These are phyloP conservation scores for Claviceps fusiformis DNA, from an alignment of 2,329 filamentous ascomycete genomes.

Conservation along the genomic window DNA sequence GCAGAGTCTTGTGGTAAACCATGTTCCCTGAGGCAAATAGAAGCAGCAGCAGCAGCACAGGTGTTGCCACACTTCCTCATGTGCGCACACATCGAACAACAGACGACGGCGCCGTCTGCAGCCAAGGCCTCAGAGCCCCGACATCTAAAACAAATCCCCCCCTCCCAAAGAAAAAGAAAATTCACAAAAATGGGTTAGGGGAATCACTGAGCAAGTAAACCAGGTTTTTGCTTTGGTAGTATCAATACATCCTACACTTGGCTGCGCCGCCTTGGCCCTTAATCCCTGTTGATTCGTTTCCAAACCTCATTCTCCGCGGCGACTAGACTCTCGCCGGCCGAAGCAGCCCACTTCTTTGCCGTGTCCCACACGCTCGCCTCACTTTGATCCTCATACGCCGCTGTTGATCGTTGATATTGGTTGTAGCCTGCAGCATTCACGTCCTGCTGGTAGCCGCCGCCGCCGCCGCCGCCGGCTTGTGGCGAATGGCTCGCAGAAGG, in stretches of 20 bases:
- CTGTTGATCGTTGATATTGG: slow-evolving; percentile 30
- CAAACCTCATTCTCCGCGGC: slow-evolving; percentile 49
- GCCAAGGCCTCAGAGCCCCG: slow-evolving; percentile 14
- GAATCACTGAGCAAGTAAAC: neutral
- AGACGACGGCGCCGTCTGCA: neutral
- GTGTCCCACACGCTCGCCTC: slow-evolving; percentile 39
- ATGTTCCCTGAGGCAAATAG: neutral
- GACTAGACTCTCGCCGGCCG: slow-evolving; percentile 42
- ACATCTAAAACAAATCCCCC: neutral
- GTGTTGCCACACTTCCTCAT: neutral
- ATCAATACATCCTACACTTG: neutral
- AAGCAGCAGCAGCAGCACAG: neutral
- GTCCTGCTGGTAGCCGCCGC: slow-evolving; percentile 41
- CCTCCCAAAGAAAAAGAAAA: no score
- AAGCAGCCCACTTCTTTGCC: slow-evolving; percentile 43
- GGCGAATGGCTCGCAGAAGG: slow-evolving; percentile 24
- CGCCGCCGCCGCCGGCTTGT: slow-evolving; percentile 26
- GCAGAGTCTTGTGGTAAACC: neutral
- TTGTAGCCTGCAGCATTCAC: slow-evolving; percentile 36
- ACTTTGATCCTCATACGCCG: slow-evolving; percentile 13
- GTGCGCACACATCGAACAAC: neutral
- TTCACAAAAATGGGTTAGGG: neutral
- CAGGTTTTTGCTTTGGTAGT: slow-evolving; percentile 1
- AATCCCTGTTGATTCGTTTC: slow-evolving; percentile 48
- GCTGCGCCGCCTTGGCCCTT: neutral